These are phyloP conservation scores for Pseudocohnilembus persalinus DNA, from an alignment of 169 alveolate species.

Conservation along the genomic window DNA sequence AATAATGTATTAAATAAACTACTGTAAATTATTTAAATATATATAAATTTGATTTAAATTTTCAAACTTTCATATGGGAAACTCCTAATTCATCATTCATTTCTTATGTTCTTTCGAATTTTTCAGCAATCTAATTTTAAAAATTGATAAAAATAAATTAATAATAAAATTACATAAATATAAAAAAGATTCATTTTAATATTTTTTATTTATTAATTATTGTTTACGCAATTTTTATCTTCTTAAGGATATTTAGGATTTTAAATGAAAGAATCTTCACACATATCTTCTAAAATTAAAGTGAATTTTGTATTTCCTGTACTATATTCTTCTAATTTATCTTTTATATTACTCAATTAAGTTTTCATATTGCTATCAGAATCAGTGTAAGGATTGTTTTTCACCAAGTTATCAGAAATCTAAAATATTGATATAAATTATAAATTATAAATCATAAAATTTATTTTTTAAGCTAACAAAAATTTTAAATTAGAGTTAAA, in stretches of 20 bases:
- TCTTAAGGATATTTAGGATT: conserved; percentile 82
- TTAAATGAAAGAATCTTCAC: conserved; percentile 89
- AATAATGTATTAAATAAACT: too few species aligned
- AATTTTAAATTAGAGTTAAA: conserved; percentile 3
- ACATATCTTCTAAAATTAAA: conserved; percentile 91
- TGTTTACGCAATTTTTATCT: conserved; percentile 51
- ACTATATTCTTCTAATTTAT: conserved; percentile 59
- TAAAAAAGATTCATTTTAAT: too few species aligned
- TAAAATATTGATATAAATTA: conserved; percentile 3
- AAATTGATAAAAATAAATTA: too few species aligned
- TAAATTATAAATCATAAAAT: conserved; percentile 1
- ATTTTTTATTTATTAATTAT: too few species aligned
- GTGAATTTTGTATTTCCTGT: conserved; percentile 66
- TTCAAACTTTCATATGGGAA: conserved; percentile 86
- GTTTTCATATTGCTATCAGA: conserved; percentile 56
- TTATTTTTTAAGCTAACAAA: not conserved
- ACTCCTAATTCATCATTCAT: conserved; percentile 95
- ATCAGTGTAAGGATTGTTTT: conserved; percentile 89
- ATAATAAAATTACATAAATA: too few species aligned
- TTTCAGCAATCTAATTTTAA: conserved; percentile 66
- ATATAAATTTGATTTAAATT: not conserved
- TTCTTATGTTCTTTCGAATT: conserved; percentile 91
- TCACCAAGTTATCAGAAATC: conserved; percentile 35
- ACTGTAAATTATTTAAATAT: too few species aligned
- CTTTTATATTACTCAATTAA: conserved; percentile 58